Base-by-base conservation (phyloP, 2,329 filamentous ascomycete genomes). In the Sarocladium kiliense region DNA sequence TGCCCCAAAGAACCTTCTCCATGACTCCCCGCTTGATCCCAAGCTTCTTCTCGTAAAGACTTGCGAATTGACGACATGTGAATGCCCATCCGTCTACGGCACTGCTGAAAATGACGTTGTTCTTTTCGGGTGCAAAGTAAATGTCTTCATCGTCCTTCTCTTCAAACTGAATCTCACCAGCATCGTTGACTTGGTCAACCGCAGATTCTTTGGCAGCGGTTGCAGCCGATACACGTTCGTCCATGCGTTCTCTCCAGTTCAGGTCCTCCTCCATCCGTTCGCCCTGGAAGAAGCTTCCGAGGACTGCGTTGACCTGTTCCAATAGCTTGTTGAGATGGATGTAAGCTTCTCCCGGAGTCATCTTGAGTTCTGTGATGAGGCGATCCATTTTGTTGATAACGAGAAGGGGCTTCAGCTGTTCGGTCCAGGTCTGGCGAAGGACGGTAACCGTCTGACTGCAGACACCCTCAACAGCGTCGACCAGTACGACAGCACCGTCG, bases 71-170 rank as follows among this genome's bases (percentile, higher is more conserved):
- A 53, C 91, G 84, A 51, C 96, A 87, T 0, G 94, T 99, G 65
- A 99, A 99, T 2, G 94, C 94, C 94, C 94, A 99, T n/a, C 94
- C 94, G 67, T 99, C 94, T 56, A 96, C 88, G 57, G 94, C 94
- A 68, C 93, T 97, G 75, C 91, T 91, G 70, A 99, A 99, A 60
- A 99, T 97, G 69, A 99, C 94, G 66, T 99, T 99, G 71, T 97
- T 97, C 72, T 93, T 96, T 67, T 99, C 94, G 0, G 94, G 94
- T 1, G 94, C 91, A 72, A 99, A 99, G 70, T 99, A 99, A 25
- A 99, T 86, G 68, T 97, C 92, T 68, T 97, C 92, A 65, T 99
- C 94, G 65, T 97, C 92, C 62, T 86, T 85, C 68, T 97, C 94
- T 68, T 97, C 87, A 63, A 91, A 99, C 56, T 86, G 81, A 4